These are phyloP conservation scores for cucumber (Cucumis sativus) DNA, from an alignment of 306 rosid species.

Conservation along the genomic window Cucumber_9930_V3 NC_026661.2:21839501-21840000, in stretches of 20 bases:
- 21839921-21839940: background rate
- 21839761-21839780: conserved; percentile 25
- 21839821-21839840: conserved; percentile 78
- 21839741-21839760: background rate
- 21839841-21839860: conserved; percentile 84
- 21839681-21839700: background rate
- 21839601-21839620: background rate
- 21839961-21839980: too few species aligned
- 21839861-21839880: too few species aligned
- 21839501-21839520: background rate
- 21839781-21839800: conserved; percentile 87
- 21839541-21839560: background rate
- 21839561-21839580: background rate
- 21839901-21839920: too few species aligned
- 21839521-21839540: background rate
- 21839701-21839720: background rate
- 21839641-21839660: background rate
- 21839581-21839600: background rate
- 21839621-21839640: background rate
- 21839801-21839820: conserved; percentile 45
- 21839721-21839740: background rate
- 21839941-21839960: background rate
- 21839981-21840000: background rate
- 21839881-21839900: too few species aligned
- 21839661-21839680: background rate